Conservation (phyloP, 192 early-diverging fungal species). For the Lobosporangium transversale region DNA sequence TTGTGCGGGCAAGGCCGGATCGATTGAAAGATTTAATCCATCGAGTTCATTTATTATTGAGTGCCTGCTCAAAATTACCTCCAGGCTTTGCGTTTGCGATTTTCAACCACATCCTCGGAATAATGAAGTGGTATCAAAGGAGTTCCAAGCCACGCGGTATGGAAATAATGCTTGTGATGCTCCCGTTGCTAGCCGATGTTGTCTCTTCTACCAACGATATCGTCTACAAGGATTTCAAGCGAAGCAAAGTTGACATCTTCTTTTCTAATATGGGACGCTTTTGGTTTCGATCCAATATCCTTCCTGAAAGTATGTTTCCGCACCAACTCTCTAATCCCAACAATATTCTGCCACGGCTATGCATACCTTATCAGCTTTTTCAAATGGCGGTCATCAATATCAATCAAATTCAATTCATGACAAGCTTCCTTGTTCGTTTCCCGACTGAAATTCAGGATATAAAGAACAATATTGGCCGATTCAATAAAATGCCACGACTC, state of each 20-base stretch:
- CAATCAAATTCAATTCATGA: conserved; percentile 66
- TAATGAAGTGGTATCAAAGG: conserved; percentile 65
- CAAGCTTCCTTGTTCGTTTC: conserved; percentile 60
- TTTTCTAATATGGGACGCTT: conserved; percentile 60
- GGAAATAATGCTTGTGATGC: conserved; percentile 50
- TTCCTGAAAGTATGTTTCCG: conserved; percentile 63
- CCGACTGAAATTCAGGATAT: conserved; percentile 60
- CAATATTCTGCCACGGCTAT: conserved; percentile 47
- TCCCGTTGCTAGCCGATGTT: conserved; percentile 62
- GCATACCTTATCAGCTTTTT: conserved; percentile 58
- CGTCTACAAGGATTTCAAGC: conserved; percentile 61
- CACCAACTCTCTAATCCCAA: conserved; percentile 20
- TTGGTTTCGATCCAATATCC: conserved; percentile 59
- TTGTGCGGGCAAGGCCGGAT: conserved; percentile 50
- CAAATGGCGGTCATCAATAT: conserved; percentile 59
- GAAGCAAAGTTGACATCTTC: conserved; percentile 67
- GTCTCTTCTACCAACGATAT: conserved; percentile 62
- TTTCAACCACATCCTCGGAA: conserved; percentile 65
- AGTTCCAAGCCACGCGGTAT: conserved; percentile 54
- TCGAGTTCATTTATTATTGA: conserved; percentile 56
- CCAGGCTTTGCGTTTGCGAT: conserved; percentile 60
- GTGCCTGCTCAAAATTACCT: conserved; percentile 58
- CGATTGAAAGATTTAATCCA: conserved; percentile 53
- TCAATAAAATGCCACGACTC: conserved; percentile 43
- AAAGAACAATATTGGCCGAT: conserved; percentile 59